phyloP scores from a whole-genome alignment of 2,329 filamentous ascomycete species.

The Trichoderma cornu-damae region DNA sequence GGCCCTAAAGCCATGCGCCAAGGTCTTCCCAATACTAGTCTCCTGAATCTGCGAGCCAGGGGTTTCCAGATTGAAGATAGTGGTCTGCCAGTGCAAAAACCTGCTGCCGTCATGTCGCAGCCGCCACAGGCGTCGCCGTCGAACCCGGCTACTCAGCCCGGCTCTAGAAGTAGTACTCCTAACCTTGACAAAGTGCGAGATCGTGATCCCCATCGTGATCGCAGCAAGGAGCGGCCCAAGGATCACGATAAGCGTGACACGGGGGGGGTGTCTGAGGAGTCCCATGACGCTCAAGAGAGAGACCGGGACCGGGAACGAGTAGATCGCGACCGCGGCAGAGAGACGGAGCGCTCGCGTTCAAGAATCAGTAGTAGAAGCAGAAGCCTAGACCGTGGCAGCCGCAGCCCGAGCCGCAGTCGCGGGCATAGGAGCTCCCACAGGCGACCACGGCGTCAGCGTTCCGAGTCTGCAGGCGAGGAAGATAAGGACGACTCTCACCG shows the following conservation, averaged over 20 bases:
- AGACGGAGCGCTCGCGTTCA: conserved; percentile 30
- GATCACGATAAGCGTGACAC: conserved; percentile 27
- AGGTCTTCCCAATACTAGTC: conserved; percentile 75
- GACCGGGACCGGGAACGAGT: conserved; percentile 17
- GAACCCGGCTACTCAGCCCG: conserved; percentile 24
- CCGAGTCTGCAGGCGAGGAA: conserved; percentile 45
- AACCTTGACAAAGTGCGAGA: conserved; percentile 36
- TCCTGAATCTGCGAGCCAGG: conserved; percentile 57
- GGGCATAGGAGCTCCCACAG: conserved; percentile 45
- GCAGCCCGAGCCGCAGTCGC: conserved; percentile 39
- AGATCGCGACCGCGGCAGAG: conserved; percentile 19
- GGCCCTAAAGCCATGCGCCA: conserved; percentile 94
- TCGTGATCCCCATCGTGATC: conserved; percentile 31
- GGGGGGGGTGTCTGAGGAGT: conserved; percentile 20
- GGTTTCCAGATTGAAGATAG: conserved; percentile 45
- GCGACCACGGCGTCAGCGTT: conserved; percentile 50
- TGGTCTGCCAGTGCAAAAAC: conserved; percentile 30
- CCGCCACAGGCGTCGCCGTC: conserved; percentile 14
- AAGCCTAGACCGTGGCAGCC: conserved; percentile 34
- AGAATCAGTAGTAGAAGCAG: conserved; percentile 31
- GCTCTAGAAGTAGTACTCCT: conserved; percentile 47
- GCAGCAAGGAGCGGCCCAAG: conserved; percentile 32
- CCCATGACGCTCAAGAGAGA: conserved; percentile 19
- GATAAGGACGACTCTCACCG: conserved; percentile 44
- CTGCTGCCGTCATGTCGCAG: conserved; percentile 11